These are phyloP conservation scores for Ceriops zippeliana DNA, from an alignment of 345 rosid genomes.

Conservation along the genomic window DNA sequence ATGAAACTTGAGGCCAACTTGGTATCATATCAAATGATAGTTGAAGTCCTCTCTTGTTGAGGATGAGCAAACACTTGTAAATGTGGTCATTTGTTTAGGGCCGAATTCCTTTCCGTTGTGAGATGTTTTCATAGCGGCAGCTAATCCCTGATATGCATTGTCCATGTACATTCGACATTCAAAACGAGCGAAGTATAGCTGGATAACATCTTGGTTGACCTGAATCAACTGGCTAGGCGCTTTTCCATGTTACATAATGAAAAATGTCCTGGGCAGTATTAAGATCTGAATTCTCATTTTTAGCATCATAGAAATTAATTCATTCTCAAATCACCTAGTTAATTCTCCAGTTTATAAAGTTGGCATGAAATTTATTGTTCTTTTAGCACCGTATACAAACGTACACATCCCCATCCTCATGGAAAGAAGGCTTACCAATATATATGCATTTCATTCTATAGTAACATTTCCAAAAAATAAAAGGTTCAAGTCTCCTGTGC, in stretches of 20 bases:
- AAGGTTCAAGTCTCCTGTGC: neutral
- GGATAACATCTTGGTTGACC: slow-evolving; percentile 18
- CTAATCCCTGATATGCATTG: slow-evolving; percentile 26
- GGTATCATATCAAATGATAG: no score
- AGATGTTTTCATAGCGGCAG: slow-evolving; percentile 12
- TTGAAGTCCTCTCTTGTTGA: no score
- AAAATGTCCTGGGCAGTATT: neutral
- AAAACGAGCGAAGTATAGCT: slow-evolving; percentile 20
- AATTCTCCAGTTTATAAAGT: no score
- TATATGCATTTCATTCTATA: neutral
- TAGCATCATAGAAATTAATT: neutral
- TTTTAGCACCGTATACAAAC: no score
- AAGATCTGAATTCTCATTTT: neutral
- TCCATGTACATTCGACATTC: slow-evolving; percentile 30
- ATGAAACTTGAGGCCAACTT: slow-evolving; percentile 4
- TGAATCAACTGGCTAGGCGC: neutral
- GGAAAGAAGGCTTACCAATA: neutral
- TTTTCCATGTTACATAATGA: no score
- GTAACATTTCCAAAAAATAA: neutral
- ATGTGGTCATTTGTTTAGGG: slow-evolving; percentile 27
- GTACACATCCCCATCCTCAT: no score
- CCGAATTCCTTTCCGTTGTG: slow-evolving; percentile 11
- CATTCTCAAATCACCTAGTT: no score
- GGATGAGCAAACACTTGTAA: slow-evolving; percentile 33
- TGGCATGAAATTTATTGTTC: no score